phyloP scores from a whole-genome alignment of 2,329 filamentous ascomycete species.

The Mycosphaerelloides madeirae region DNA sequence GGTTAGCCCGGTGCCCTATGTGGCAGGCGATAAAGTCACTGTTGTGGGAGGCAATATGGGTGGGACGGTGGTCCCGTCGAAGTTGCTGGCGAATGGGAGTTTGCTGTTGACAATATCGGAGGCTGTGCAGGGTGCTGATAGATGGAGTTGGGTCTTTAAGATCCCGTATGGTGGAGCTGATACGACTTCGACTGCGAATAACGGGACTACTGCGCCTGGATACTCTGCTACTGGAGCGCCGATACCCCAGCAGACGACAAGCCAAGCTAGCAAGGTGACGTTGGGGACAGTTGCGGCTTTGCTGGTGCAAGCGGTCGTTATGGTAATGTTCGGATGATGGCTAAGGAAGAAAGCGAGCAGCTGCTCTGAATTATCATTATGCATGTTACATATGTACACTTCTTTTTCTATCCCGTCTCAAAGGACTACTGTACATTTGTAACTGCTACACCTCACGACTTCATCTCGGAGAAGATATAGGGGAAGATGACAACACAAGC shows the following conservation, averaged over 20 bases:
- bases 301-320: too few relatives aligned
- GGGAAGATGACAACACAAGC: constrained; percentile 50
- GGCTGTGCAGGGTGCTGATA: constrained; percentile 33
- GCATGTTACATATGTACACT: neutral
- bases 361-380: too few relatives aligned
- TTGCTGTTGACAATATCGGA: constrained; percentile 34
- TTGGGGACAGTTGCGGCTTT: too few relatives aligned
- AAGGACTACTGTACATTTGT: neutral
- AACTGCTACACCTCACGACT: constrained; percentile 14
- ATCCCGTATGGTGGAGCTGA: constrained; percentile 24
- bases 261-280: too few relatives aligned
- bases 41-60: constrained; percentile 38
- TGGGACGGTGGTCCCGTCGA: constrained; percentile 27
- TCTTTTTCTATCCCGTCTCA: neutral
- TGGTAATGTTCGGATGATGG: too few relatives aligned
- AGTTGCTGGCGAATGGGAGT: constrained; percentile 26
- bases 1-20: constrained; percentile 43
- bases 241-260: too few relatives aligned
- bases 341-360: too few relatives aligned
- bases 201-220: too few relatives aligned
- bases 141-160: constrained; percentile 44
- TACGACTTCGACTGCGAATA: constrained; percentile 1
- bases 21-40: constrained; percentile 45
- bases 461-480: constrained; percentile 38
- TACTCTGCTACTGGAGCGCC: too few relatives aligned